Evolutionary conservation across 495 filamentous ascomycete genomes (phyloP).

Genomic region (Xylaria nigripes): DNA sequence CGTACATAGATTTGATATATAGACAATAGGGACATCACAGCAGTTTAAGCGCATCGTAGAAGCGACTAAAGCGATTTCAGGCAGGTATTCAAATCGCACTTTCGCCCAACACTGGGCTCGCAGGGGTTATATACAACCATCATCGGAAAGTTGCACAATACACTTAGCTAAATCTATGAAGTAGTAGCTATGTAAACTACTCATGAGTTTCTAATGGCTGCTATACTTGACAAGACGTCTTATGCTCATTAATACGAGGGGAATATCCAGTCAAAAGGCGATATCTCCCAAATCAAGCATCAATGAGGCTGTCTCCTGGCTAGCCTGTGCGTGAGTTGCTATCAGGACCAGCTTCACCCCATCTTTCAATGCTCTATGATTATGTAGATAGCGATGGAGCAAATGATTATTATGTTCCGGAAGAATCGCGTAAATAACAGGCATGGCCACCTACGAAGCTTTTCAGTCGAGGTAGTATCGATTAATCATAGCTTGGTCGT

Average conservation of each 20-base stretch:
- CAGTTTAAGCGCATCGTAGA: too few species aligned
- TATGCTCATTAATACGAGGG: not conserved
- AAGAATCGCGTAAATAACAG: not conserved
- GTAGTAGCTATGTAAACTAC: not conserved
- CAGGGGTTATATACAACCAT: not conserved
- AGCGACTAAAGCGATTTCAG: too few species aligned
- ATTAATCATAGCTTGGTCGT: not conserved
- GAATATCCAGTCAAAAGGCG: not conserved
- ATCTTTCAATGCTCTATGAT: not conserved
- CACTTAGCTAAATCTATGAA: not conserved
- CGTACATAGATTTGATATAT: too few species aligned
- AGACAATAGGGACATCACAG: too few species aligned
- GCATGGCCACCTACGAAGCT: not conserved
- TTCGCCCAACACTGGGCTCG: not conserved
- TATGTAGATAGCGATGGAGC: not conserved
- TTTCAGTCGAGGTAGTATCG: not conserved
- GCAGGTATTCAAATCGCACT: not conserved
- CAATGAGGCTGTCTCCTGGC: not conserved
- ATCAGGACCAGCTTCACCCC: not conserved
- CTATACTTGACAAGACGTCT: not conserved
- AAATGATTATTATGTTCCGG: not conserved
- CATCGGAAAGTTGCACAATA: not conserved
- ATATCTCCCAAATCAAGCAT: not conserved
- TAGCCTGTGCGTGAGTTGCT: not conserved
- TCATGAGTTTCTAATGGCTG: not conserved